Conservation (phyloP, 164 flowering plant genomes). For the Houttuynia cordata region DNA sequence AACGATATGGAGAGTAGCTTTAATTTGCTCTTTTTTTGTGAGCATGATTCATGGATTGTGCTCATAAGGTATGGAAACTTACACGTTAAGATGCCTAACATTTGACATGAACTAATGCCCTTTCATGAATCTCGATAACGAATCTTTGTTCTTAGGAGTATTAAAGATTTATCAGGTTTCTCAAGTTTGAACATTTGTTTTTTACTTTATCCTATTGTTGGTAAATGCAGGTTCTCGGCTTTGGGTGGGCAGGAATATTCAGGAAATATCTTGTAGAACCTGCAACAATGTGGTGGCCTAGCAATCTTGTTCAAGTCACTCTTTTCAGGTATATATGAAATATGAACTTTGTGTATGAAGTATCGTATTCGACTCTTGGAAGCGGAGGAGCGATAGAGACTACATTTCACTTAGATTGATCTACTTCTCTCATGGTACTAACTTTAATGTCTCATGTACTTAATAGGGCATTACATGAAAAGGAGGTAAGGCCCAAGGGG, state of each 20-base stretch:
- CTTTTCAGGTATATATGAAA: constrained; percentile 46
- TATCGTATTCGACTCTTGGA: no score
- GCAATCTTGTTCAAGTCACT: constrained; percentile 82
- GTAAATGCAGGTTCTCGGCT: constrained; percentile 64
- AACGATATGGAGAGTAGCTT: no score
- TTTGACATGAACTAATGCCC: no score
- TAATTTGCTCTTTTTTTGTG: no score
- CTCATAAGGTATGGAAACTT: no score
- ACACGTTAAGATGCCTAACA: neutral
- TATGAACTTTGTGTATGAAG: no score
- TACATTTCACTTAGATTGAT: no score
- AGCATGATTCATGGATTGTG: no score
- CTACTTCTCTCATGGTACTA: no score
- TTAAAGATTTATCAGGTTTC: neutral
- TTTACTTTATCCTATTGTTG: neutral
- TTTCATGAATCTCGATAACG: neutral
- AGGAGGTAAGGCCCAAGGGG: constrained; percentile 46
- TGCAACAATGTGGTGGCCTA: constrained; percentile 97
- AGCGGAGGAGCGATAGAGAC: no score
- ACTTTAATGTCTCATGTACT: neutral
- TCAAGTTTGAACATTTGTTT: constrained; percentile 5
- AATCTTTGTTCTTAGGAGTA: neutral
- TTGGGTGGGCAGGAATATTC: constrained; percentile 94
- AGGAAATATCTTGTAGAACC: constrained; percentile 82
- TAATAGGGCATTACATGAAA: constrained; percentile 78